phyloP scores from a whole-genome alignment of 73 alveolate genomes.

The Paramecium caudatum region DNA sequence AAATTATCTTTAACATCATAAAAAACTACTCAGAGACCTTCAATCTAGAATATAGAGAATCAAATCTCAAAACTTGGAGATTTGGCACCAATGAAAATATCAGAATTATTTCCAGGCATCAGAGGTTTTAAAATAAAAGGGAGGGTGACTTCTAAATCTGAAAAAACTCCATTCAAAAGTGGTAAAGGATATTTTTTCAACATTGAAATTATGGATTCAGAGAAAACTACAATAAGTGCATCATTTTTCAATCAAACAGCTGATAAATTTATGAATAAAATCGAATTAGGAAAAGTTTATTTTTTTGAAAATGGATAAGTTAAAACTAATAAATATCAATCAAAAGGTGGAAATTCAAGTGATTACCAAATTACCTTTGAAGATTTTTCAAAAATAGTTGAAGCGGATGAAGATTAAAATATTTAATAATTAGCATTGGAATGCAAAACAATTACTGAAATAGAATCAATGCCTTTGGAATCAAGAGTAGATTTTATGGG shows the following conservation, averaged over 20 bases:
- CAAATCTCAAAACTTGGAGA: background rate
- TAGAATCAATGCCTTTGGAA: background rate
- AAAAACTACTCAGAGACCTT: too few species aligned
- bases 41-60: background rate
- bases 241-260: background rate
- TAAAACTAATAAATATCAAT: conserved; percentile 10
- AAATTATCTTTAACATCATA: too few species aligned
- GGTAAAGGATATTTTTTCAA: conserved; percentile 1
- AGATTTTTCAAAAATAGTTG: background rate
- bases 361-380: conserved; percentile 26
- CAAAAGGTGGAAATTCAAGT: background rate
- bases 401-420: background rate
- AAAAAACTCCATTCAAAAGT: background rate
- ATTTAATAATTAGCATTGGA: background rate
- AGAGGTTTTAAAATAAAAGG: conserved; percentile 54
- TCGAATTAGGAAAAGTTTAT: background rate
- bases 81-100: background rate
- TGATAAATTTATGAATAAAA: background rate
- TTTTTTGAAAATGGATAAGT: conserved; percentile 40
- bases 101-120: conserved; percentile 5
- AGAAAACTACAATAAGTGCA: background rate
- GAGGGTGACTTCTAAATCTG: background rate
- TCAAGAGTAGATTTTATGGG: background rate
- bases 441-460: background rate
- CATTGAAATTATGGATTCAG: conserved; percentile 24